phyloP scores from a whole-genome alignment of 1,284 basidiomycete species.

The Moesziomyces parantarcticus region DNA sequence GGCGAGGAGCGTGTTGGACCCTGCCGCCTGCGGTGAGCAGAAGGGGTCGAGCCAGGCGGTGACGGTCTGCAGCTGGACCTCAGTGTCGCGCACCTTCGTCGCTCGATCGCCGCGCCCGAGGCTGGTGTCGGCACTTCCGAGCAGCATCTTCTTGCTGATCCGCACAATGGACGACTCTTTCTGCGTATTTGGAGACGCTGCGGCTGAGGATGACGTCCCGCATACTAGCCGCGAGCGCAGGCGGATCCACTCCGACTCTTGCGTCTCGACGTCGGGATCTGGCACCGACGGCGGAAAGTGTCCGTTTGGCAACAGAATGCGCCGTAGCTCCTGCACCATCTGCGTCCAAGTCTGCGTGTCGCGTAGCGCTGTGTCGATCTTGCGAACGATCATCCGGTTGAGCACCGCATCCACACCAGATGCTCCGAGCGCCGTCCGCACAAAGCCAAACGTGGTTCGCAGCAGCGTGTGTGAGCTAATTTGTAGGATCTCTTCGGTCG shows the following conservation, averaged over 20 bases:
- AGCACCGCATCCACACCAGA: conserved; percentile 20
- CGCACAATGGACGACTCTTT: conserved; percentile 5
- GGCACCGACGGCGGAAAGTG: conserved; percentile 39
- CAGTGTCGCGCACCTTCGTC: conserved; percentile 6
- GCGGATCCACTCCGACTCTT: conserved; percentile 38
- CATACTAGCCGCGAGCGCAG: conserved; percentile 27
- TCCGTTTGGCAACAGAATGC: conserved; percentile 33
- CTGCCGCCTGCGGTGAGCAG: conserved; percentile 48
- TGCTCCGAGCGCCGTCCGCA: conserved; percentile 13
- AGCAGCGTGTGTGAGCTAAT: conserved; percentile 14
- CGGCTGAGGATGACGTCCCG: background rate
- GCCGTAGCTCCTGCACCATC: conserved; percentile 21
- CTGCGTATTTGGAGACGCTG: background rate
- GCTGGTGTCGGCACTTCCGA: conserved; percentile 16
- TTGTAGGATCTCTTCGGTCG: conserved; percentile 26
- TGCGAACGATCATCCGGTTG: conserved; percentile 16
- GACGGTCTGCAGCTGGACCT: conserved; percentile 26
- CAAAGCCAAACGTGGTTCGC: conserved; percentile 15
- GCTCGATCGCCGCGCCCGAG: conserved; percentile 11
- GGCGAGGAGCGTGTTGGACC: conserved; percentile 46
- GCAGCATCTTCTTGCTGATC: conserved; percentile 21
- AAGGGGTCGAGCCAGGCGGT: conserved; percentile 40
- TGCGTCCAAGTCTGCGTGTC: conserved; percentile 24
- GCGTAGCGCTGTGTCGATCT: conserved; percentile 16
- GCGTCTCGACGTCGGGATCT: conserved; percentile 32